These are phyloP conservation scores for Amanita muscaria DNA, from an alignment of 768 basidiomycete species.

Conservation along the genomic window DNA sequence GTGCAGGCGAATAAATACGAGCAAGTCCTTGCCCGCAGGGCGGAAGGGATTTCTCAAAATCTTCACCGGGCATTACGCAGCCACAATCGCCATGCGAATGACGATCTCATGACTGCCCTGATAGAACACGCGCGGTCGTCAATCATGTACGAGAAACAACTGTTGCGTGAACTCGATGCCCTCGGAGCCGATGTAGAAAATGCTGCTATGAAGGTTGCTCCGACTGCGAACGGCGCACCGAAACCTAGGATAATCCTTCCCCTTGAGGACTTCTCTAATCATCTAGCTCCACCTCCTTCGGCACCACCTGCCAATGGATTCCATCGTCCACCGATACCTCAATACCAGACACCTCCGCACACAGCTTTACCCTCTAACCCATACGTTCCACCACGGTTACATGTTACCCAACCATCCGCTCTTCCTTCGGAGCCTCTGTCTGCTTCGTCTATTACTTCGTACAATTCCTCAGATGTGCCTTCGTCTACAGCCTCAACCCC, in stretches of 20 bases:
- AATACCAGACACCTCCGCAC: conserved; percentile 27
- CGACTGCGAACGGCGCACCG: conserved; percentile 41
- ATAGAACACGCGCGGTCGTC: conserved; percentile 90
- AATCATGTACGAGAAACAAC: conserved; percentile 86
- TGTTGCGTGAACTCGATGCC: conserved; percentile 81
- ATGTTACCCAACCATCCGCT: conserved; percentile 12
- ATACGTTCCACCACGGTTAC: conserved; percentile 11
- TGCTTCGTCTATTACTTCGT: conserved; percentile 21
- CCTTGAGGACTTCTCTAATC: conserved; percentile 49
- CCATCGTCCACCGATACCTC: conserved; percentile 18
- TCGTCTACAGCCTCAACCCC: conserved; percentile 16
- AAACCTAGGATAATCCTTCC: conserved; percentile 55
- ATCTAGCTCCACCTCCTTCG: conserved; percentile 20
- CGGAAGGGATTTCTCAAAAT: conserved; percentile 90
- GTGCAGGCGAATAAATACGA: conserved; percentile 85
- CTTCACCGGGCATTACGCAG: conserved; percentile 78
- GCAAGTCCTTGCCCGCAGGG: conserved; percentile 71
- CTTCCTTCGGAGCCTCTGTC: conserved; percentile 10
- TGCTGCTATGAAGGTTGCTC: conserved; percentile 52
- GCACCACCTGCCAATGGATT: conserved; percentile 28
- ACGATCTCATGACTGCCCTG: conserved; percentile 83
- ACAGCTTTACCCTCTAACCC: conserved; percentile 20
- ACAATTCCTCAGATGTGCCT: conserved; percentile 15
- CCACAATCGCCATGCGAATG: conserved; percentile 81
- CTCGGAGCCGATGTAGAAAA: conserved; percentile 67